Conservation (phyloP, 2,329 filamentous ascomycete species). For the Zasmidium angulare region DNA sequence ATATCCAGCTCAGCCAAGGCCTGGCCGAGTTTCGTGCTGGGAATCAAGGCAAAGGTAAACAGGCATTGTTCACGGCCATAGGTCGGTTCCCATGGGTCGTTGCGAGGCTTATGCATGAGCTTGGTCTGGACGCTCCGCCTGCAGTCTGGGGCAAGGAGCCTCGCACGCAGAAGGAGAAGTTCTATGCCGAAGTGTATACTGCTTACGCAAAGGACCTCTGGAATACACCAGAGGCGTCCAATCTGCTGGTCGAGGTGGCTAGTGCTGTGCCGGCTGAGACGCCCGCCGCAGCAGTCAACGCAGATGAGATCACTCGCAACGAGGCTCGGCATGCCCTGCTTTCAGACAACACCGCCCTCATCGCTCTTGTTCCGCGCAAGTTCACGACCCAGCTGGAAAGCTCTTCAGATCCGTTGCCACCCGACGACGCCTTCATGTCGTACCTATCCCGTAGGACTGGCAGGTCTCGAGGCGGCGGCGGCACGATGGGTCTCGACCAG, state of each 20-base stretch:
- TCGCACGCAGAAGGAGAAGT: conserved; percentile 62
- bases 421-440: conserved; percentile 44
- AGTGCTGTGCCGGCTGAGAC: conserved; percentile 49
- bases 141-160: conserved; percentile 79
- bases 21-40: conserved; percentile 73
- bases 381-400: conserved; percentile 67
- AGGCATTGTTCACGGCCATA: conserved; percentile 67
- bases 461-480: conserved; percentile 1
- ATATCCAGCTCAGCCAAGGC: conserved; percentile 73
- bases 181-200: conserved; percentile 75
- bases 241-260: conserved; percentile 68
- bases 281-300: conserved; percentile 41
- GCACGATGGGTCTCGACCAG: conserved; percentile 4
- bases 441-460: conserved; percentile 7
- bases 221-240: conserved; percentile 72
- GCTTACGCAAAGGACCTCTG: conserved; percentile 77
- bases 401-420: conserved; percentile 80
- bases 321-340: conserved; percentile 77
- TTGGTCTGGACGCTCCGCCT: conserved; percentile 74
- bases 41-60: conserved; percentile 64
- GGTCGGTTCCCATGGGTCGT: conserved; percentile 81
- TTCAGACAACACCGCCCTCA: conserved; percentile 70
- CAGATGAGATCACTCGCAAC: conserved; percentile 47
- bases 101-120: conserved; percentile 72
- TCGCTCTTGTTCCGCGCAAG: conserved; percentile 65